A percentile compares a stretch with the other conserved stretches of the same genome.
phyloP scores from a whole-genome alignment of 768 basidiomycete genomes.

The Psilocybe subaeruginosa region DNA sequence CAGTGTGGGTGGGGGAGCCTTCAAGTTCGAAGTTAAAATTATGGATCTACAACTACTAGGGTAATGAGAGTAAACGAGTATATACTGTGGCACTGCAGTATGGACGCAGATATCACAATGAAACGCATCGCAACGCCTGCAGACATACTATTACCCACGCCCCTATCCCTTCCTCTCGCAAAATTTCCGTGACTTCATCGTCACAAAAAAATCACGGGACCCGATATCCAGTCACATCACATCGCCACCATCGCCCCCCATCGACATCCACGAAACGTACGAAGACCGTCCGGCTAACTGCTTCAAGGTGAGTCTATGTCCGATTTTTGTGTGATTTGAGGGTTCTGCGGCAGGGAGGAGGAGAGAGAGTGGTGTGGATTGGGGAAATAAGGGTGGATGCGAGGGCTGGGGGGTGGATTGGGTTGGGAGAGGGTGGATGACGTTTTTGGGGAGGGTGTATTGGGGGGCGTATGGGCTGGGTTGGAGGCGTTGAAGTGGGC shows the following conservation, averaged over 20 bases:
- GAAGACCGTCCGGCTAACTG: conserved; percentile 17
- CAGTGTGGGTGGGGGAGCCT: no score
- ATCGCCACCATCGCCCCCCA: conserved; percentile 1
- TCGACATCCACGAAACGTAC: conserved; percentile 14
- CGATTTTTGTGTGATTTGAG: conserved; percentile 6
- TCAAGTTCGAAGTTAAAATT: no score
- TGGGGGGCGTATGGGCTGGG: background rate
- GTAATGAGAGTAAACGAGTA: no score
- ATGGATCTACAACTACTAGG: no score
- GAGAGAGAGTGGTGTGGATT: background rate
- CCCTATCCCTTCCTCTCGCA: no score
- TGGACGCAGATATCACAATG: no score
- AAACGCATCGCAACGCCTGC: no score
- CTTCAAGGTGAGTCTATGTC: conserved; percentile 29
- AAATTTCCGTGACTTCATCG: no score
- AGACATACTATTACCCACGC: no score
- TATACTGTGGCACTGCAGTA: no score
- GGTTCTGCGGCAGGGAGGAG: background rate
- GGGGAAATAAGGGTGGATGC: no score
- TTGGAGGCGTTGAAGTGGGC: no score
- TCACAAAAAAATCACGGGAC: background rate
- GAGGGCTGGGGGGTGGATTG: conserved; percentile 4
- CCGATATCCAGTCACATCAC: background rate
- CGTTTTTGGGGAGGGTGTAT: conserved; percentile 1
- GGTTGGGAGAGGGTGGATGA: conserved; percentile 19